Evolutionary conservation across 352 stramenopile genomes (phyloP), one percentile per base, ranked within the genome.

Genomic region (Aphanomyces astaci): DNA sequence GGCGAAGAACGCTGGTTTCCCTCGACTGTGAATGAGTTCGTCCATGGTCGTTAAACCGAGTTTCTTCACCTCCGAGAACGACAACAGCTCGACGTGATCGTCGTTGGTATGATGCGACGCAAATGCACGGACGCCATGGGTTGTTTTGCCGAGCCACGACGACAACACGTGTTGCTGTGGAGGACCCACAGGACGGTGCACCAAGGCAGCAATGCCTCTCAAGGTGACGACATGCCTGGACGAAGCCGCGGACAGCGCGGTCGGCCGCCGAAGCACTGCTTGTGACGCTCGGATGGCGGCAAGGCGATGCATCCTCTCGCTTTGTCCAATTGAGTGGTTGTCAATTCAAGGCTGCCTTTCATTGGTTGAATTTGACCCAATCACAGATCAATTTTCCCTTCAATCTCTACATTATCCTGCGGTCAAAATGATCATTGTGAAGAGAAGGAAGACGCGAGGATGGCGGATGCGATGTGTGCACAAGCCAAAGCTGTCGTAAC

Each of bases 1-100:
- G 39, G 62, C 40, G 31, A 68, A 68, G 46, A 40, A 68, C 2
- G 39, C 43, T 4, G 62, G 39, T 7, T 17, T 68, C 15, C 62
- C 62, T 11, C 39, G 32, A 17, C 33, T 43, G 5, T 33, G 15
- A 10, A 60, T 60, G 22, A 68, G 7, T 31, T 68, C 62, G 17
- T 25, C 28, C 25, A 46, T 57, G 39, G 7, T 62, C 2, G 51
- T 43, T 19, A 22, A 32, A 10, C 28, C 39, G 2, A 68, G 62
- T n/a, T 57, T 36, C 51, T 45, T 57, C 19, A 68, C 43, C 27
- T 68, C 62, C 11, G 30, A 11, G 13, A 43, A 24, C 33, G 62
- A 48, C 10, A 68, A 19, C 31, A 32, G n/a, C 30, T 32, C 19
- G 30, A 59, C 13, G 7, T 59, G 19, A 4, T 30, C 19, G 11